A percentile compares a stretch with the other conserved stretches of the same genome.
Evolutionary conservation across 768 basidiomycete genomes (phyloP).

Genomic region (Leccinellum albellum): DNA sequence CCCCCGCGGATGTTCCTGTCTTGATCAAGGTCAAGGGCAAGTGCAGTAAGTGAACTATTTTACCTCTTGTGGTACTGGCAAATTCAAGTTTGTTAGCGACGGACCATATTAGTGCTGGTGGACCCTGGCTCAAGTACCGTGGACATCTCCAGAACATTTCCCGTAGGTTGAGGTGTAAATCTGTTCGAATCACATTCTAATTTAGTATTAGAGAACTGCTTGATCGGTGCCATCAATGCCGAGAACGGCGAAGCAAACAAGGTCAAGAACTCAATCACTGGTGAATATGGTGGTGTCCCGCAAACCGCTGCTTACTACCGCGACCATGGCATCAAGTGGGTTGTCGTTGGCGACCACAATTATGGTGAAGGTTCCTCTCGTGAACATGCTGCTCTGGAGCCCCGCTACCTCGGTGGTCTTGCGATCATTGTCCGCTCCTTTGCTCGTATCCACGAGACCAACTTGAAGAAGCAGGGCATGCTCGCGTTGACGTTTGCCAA

Average conservation of each 20-base stretch:
- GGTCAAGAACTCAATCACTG: constrained; percentile 85
- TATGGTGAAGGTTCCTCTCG: constrained; percentile 98
- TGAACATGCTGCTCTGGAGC: constrained; percentile 96
- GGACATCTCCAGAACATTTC: constrained; percentile 99
- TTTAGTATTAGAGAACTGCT: constrained; percentile 72
- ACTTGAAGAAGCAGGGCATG: constrained; percentile 99
- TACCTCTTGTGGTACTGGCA: neutral
- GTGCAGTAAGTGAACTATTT: constrained; percentile 68
- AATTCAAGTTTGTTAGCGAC: constrained; percentile 48
- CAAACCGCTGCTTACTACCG: constrained; percentile 86
- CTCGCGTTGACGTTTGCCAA: constrained; percentile 92
- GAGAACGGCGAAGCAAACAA: constrained; percentile 97
- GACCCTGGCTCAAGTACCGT: constrained; percentile 99
- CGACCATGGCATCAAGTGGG: constrained; percentile 89
- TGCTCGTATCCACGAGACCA: constrained; percentile 97
- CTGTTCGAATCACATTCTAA: constrained; percentile 4
- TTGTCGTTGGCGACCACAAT: constrained; percentile 93
- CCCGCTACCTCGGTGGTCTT: constrained; percentile 89
- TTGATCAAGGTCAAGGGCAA: constrained; percentile 99
- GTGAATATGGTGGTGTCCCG: constrained; percentile 83
- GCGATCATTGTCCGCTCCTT: constrained; percentile 96
- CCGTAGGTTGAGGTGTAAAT: constrained; percentile 44
- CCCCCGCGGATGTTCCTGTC: constrained; percentile 82
- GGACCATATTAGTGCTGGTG: constrained; percentile 95
- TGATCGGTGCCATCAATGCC: constrained; percentile 95